Conservation (phyloP, 768 basidiomycete species). For the Favolaschia claudopus region DNA sequence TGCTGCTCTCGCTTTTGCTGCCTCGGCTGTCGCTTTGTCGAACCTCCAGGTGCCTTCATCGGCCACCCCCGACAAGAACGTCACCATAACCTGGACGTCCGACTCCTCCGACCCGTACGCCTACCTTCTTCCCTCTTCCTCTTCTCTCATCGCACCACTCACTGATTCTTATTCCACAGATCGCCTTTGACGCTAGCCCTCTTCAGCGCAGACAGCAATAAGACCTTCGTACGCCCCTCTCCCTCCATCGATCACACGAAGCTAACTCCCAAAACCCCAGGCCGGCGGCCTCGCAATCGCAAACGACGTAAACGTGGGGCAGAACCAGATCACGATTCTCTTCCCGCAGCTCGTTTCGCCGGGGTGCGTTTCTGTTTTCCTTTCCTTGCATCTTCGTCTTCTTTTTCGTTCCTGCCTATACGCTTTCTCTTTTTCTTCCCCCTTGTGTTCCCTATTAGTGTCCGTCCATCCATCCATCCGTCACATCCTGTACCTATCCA, state of each 20-base stretch:
- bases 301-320: neutral
- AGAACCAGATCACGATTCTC: neutral
- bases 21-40: neutral
- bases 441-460: neutral
- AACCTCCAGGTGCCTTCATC: slow-evolving; percentile 5
- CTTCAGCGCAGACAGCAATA: neutral
- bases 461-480: neutral
- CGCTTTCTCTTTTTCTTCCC: neutral
- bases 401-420: neutral
- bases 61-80: neutral
- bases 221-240: neutral
- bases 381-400: neutral
- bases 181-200: slow-evolving; percentile 8
- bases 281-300: neutral
- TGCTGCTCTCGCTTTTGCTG: slow-evolving; percentile 5
- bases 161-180: neutral
- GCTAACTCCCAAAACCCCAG: neutral
- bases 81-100: slow-evolving; percentile 19
- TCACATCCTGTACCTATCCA: neutral
- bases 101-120: slow-evolving; percentile 16
- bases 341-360: neutral
- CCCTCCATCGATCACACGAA: neutral
- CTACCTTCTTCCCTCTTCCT: neutral
- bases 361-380: neutral
- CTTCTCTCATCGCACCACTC: neutral